Conservation (phyloP, 805 yeast species). For the Wickerhamomyces subpelliculosus region DNA sequence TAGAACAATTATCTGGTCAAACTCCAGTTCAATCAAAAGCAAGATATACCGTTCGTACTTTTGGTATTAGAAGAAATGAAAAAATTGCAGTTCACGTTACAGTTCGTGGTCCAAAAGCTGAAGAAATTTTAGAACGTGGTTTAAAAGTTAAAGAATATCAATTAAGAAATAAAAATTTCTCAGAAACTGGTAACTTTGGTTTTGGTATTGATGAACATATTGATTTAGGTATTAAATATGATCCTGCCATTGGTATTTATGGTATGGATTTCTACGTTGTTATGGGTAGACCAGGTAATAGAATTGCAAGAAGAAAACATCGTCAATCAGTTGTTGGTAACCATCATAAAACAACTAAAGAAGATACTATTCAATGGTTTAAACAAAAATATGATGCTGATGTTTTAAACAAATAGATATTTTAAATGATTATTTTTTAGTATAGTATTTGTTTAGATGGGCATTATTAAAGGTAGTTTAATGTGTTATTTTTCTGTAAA, state of each 20-base stretch:
- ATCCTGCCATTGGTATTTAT: constrained; percentile 98
- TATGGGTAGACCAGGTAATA: constrained; percentile 98
- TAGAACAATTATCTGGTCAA: constrained; percentile 99
- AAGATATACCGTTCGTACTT: constrained; percentile 99
- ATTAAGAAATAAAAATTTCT: constrained; percentile 89
- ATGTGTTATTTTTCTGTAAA: background rate
- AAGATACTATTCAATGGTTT: constrained; percentile 97
- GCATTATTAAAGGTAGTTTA: background rate
- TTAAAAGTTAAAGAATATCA: constrained; percentile 99
- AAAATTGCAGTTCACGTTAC: constrained; percentile 99
- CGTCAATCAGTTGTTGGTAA: constrained; percentile 82
- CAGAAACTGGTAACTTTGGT: constrained; percentile 99
- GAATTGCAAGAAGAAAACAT: constrained; percentile 99
- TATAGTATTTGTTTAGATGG: no score
- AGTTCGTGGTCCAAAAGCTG: constrained; percentile 99
- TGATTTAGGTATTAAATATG: constrained; percentile 99
- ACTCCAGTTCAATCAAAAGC: constrained; percentile 99
- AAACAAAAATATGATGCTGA: constrained; percentile 99
- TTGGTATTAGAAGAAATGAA: constrained; percentile 99
- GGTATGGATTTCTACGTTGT: constrained; percentile 99
- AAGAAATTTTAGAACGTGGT: constrained; percentile 99
- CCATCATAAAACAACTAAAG: constrained; percentile 86
- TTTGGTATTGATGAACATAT: constrained; percentile 99
- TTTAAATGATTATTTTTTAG: constrained; percentile 3
- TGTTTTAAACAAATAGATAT: constrained; percentile 71